A percentile compares a stretch with the other conserved stretches of the same genome.
Conservation (phyloP, 1,284 basidiomycete genomes). For the Testicularia cyperi region DNA sequence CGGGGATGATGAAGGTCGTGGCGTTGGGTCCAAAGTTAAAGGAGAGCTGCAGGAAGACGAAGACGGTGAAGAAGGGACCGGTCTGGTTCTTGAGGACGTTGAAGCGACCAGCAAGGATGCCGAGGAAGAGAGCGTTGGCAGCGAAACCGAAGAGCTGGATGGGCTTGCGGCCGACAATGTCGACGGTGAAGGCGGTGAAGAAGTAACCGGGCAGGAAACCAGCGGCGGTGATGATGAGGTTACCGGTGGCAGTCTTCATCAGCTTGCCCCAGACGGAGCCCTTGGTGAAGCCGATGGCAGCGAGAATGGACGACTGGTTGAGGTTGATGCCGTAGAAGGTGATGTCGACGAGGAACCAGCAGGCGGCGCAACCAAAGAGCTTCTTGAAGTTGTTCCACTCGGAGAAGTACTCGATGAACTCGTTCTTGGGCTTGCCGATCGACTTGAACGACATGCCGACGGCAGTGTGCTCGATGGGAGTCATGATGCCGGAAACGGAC, state of each 20-base stretch:
- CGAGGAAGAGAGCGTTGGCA: constrained; percentile 58
- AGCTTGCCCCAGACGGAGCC: constrained; percentile 63
- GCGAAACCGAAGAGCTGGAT: constrained; percentile 59
- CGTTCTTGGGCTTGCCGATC: constrained; percentile 40
- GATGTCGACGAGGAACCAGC: constrained; percentile 66
- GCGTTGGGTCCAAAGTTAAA: constrained; percentile 71
- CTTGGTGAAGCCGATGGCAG: constrained; percentile 68
- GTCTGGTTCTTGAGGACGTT: constrained; percentile 61
- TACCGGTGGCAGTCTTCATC: constrained; percentile 64
- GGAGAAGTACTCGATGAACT: constrained; percentile 48
- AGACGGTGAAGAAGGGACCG: constrained; percentile 73
- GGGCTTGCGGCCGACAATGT: constrained; percentile 57
- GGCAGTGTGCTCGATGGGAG: constrained; percentile 41
- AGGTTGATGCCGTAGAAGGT: constrained; percentile 77
- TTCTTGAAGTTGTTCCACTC: constrained; percentile 49
- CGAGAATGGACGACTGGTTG: constrained; percentile 72
- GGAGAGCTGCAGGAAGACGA: constrained; percentile 68
- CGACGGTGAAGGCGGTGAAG: constrained; percentile 51
- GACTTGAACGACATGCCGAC: constrained; percentile 50
- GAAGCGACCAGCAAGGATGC: constrained; percentile 57
- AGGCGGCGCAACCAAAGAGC: constrained; percentile 47
- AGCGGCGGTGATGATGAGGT: constrained; percentile 49
- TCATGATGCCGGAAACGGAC: constrained; percentile 17
- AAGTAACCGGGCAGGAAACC: constrained; percentile 59
- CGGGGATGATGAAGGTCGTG: constrained; percentile 74